Percentiles rank a stretch among this genome's conserved stretches.
Evolutionary conservation across 208 protist species (phyloP).

Genomic region (Wallacemonas sp.): DNA sequence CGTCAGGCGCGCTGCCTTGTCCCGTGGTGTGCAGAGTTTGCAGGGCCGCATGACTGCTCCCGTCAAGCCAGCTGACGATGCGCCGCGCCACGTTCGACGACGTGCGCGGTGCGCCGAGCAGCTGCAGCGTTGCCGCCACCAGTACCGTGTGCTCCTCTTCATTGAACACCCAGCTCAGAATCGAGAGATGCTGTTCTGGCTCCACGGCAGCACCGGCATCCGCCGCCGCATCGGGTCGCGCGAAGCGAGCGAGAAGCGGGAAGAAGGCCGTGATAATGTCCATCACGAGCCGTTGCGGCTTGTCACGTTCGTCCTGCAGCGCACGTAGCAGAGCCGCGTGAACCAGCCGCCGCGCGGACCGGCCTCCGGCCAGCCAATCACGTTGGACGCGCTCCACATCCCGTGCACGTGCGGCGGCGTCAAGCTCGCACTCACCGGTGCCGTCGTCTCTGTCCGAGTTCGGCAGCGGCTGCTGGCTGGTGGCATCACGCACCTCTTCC

Average conservation of each 20-base stretch:
- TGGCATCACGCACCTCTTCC: neutral
- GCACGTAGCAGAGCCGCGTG: slow-evolving; percentile 33
- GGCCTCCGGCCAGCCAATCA: slow-evolving; percentile 30
- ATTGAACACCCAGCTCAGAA: slow-evolving; percentile 3
- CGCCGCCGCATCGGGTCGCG: neutral
- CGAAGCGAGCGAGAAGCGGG: slow-evolving; percentile 18
- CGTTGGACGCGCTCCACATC: neutral
- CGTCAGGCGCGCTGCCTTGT: neutral
- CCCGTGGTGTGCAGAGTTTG: neutral
- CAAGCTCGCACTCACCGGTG: neutral
- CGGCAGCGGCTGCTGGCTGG: neutral
- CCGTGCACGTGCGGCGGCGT: neutral
- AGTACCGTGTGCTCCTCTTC: slow-evolving; percentile 34
- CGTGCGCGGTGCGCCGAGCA: slow-evolving; percentile 37
- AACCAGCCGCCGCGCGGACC: slow-evolving; percentile 4
- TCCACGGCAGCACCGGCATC: neutral
- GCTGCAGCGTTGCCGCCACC: slow-evolving; percentile 43
- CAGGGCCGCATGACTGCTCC: neutral
- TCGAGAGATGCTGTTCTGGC: neutral
- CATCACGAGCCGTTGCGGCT: slow-evolving; percentile 35
- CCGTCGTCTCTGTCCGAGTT: neutral
- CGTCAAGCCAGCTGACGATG: slow-evolving; percentile 28
- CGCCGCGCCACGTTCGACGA: slow-evolving; percentile 33
- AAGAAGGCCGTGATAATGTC: slow-evolving; percentile 38
- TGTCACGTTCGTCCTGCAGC: slow-evolving; percentile 42